Base-by-base conservation (phyloP, 1,284 basidiomycete species). In the Trichosporon sp. region DNA sequence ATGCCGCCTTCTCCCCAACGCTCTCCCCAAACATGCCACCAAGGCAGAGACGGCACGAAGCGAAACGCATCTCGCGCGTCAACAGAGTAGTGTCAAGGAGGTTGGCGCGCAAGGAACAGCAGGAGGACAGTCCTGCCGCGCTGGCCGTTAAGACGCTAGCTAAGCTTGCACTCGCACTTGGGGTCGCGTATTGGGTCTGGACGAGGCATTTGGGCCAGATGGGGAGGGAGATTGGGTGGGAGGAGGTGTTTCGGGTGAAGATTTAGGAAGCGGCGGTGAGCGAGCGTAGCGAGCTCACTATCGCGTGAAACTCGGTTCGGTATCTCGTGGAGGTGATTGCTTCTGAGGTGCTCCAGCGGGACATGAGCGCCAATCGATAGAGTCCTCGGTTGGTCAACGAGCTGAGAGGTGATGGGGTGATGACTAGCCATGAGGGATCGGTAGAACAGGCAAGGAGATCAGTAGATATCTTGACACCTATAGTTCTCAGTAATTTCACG, bases 21-120 rank as follows among this genome's bases (percentile, higher is more conserved):
- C 49, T 54, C 27, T 31, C 27, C 14, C 49, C 49, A 16, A 54
- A 54, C 49, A 27, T 54, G 25, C 49, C 49, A 25, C 49, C 49
- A 16, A 13, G 49, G 6, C 49, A 29, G 27, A 13, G 49, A 4
- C 25, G 49, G 27, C 49, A 54, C 25, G 49, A 54, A 13, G 33
- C 54, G 37, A 65, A 34, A 14, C 66, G 61, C 59, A 71, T 70
- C 31, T 70, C 65, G 10, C 62, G 63, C 49, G 69, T 71, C 46
- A 72, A 71, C 65, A 59, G 68, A 57, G 72, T 66, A 27, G 64
- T 70, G 14, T 71, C 66, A 11, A 56, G 59, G 3, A 62, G 64
- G 8, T 62, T 69, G n/a, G 71, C 69, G 36, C 68, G 64, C 58
- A 61, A n/a, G 57, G 44, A 14, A n/a, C n/a, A n/a, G 54, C 33